Conservation (phyloP, 192 early-diverging fungal genomes). For the Powellomyces hirtus region DNA sequence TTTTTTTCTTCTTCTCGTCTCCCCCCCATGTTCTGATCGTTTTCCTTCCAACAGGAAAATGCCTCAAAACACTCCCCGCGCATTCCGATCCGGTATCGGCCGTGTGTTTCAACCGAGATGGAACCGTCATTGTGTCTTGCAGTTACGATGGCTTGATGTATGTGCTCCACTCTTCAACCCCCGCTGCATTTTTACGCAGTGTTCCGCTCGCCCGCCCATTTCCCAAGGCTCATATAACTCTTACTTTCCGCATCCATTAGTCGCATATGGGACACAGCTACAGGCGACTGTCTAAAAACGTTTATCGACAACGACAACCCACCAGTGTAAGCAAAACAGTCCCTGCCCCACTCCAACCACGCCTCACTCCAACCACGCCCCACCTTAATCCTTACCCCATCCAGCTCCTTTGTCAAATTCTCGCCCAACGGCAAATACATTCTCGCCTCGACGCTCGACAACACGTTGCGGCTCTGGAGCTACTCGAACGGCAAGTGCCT, state of each 20-base stretch:
- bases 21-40: too few relatives aligned
- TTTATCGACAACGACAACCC: constrained; percentile 94
- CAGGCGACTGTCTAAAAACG: constrained; percentile 98
- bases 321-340: constrained; percentile 84
- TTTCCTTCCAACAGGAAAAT: constrained; percentile 70
- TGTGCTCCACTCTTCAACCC: too few relatives aligned
- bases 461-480: constrained; percentile 92
- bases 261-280: constrained; percentile 97
- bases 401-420: constrained; percentile 91
- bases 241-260: constrained; percentile 33
- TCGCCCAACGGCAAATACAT: constrained; percentile 99
- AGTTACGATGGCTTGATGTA: constrained; percentile 96
- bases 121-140: constrained; percentile 91
- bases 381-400: not conserved
- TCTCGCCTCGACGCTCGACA: constrained; percentile 90
- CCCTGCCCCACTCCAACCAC: not conserved
- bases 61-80: constrained; percentile 85
- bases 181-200: too few relatives aligned
- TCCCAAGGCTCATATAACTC: too few relatives aligned
- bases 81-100: constrained; percentile 95
- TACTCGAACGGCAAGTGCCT: constrained; percentile 92
- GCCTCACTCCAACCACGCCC: not conserved
- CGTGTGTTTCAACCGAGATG: constrained; percentile 96
- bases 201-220: too few relatives aligned
- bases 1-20: too few relatives aligned